Evolutionary conservation across 2,329 filamentous ascomycete species (phyloP).

Genomic region (Aspergillus brasiliensis): DNA sequence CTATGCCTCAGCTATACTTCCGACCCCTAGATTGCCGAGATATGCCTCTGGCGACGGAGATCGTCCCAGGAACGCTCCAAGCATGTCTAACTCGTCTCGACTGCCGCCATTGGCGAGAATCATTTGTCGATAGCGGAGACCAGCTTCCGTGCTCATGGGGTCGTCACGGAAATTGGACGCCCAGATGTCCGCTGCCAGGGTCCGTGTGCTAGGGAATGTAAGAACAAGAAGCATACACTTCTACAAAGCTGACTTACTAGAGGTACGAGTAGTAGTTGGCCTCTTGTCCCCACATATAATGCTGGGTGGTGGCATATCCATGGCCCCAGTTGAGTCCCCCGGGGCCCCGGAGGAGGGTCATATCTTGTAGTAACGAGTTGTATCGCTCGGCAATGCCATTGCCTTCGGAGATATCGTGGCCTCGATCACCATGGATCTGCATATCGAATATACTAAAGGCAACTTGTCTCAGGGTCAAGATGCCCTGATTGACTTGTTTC

Average conservation of each 20-base stretch:
- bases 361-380: background rate
- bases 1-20: too few relatives aligned
- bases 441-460: constrained; percentile 7
- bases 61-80: background rate
- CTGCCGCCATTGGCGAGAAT: background rate
- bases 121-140: background rate
- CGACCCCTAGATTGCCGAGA: background rate
- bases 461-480: background rate
- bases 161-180: background rate
- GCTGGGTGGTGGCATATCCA: constrained; percentile 1
- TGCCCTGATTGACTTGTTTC: constrained; percentile 1
- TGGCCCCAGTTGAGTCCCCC: background rate
- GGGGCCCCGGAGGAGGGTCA: background rate
- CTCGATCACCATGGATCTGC: background rate
- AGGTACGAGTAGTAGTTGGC: constrained; percentile 10
- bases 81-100: background rate
- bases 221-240: background rate
- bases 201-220: background rate
- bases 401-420: background rate
- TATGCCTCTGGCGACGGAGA: background rate
- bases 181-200: constrained; percentile 5
- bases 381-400: background rate
- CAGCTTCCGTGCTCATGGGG: constrained; percentile 1
- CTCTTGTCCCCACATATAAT: constrained; percentile 6
- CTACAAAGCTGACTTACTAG: too few relatives aligned